Evolutionary conservation across 805 yeast species (phyloP), one percentile per base, ranked within the genome.

Genomic region (Yamadazyma sp.): DNA sequence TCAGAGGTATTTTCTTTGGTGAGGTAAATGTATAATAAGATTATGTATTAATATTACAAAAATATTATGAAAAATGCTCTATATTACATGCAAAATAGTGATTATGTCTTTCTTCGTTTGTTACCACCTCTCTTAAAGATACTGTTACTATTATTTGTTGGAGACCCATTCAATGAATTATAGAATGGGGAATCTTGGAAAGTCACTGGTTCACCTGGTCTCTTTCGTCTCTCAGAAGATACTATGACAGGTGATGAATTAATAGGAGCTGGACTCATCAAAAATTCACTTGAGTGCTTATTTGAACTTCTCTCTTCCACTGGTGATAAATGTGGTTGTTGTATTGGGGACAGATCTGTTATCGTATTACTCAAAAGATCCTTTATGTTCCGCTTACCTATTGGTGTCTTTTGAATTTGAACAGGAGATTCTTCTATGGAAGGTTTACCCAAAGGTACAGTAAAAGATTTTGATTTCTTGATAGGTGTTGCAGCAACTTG

Each of bases 1-100:
- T 70, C 19, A 66, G 75, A 41, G 88, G 88, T 5, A 72, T 86
- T 8, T 84, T 83, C 54, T 81, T 84, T 53, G 95, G 91, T 7
- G 89, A 82, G 48, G 30, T 56, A 4, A 45, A 44, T 37, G 45
- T 49, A 29, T 56, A 44, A 39, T 23, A 23, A 23, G 6, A 7
- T 14, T 7, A 15, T 33, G 26, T 32, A 26, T 8, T 29, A 26
- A 18, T 20, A 30, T 30, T 30, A 15, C 20, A 22, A n/a, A 14
- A 30, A 15, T 18, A 12, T 14, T 14, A 27, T 8, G 15, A n/a
- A n/a, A n/a, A 25, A 25, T 9, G 28, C 11, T 11, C 9, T 9
- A 9, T 11, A 9, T 20, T 20, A 20, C 22, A 20, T 20, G 7
- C 22, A 20, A 21, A 10, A 8, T 21, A 7, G 23, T 21, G 9